These are phyloP conservation scores for Pleurotus citrinopileatus DNA, from an alignment of 768 basidiomycete species.

Conservation along the genomic window DNA sequence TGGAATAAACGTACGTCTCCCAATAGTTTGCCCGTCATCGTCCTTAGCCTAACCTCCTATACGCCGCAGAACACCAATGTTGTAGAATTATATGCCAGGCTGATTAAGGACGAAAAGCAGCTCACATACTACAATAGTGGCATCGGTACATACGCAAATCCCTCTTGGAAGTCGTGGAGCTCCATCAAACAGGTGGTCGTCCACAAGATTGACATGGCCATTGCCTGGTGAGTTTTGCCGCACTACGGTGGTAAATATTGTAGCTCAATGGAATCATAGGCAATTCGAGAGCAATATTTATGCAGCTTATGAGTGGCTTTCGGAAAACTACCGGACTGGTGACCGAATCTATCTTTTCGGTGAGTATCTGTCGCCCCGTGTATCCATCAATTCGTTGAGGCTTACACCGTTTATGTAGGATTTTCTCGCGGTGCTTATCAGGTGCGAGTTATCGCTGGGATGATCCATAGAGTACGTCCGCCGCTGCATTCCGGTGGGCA, in stretches of 20 bases:
- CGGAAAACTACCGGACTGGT: slow-evolving; percentile 32
- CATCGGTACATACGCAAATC: background rate
- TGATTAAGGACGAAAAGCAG: background rate
- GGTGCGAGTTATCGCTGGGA: slow-evolving; percentile 38
- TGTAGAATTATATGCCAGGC: slow-evolving; percentile 2
- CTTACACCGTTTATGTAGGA: slow-evolving; percentile 21
- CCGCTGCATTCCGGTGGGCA: background rate
- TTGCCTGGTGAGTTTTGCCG: slow-evolving; percentile 12
- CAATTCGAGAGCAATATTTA: slow-evolving; percentile 31
- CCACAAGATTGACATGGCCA: slow-evolving; percentile 13
- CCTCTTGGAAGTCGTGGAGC: background rate
- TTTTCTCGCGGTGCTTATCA: slow-evolving; percentile 49
- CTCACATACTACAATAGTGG: slow-evolving; percentile 14
- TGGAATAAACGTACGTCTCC: no score
- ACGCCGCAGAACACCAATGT: background rate
- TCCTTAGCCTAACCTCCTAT: no score
- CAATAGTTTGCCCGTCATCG: no score
- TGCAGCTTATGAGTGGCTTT: slow-evolving; percentile 37
- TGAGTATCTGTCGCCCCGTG: no score
- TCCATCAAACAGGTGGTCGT: background rate
- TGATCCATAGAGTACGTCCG: slow-evolving; percentile 32
- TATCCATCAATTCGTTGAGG: background rate
- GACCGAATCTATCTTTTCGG: slow-evolving; percentile 39
- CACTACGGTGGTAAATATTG: no score
- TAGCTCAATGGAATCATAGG: no score